A percentile compares a stretch with the other conserved stretches of the same genome.
Conservation (phyloP, 331 rosid species). For the Cucumis variabilis region DNA sequence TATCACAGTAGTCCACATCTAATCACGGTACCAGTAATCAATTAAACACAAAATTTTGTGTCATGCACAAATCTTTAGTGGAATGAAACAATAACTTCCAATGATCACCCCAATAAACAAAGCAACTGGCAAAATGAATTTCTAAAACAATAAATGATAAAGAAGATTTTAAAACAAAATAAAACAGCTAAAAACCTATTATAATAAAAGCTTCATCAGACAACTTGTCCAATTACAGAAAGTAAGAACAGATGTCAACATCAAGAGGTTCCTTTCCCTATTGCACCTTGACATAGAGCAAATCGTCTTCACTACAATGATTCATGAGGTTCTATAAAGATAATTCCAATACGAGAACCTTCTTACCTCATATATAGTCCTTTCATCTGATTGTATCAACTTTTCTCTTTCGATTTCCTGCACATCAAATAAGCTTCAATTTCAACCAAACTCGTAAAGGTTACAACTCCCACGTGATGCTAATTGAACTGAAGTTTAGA, state of each 20-base stretch:
- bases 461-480: not conserved
- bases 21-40: not conserved
- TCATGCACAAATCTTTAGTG: not conserved
- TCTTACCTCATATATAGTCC: constrained; percentile 96
- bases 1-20: too few species aligned
- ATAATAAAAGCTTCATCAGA: not conserved
- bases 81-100: not conserved
- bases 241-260: constrained; percentile 66
- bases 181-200: not conserved
- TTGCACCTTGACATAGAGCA: constrained; percentile 85
- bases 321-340: constrained; percentile 35
- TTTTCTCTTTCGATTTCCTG: constrained; percentile 76
- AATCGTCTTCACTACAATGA: constrained; percentile 53
- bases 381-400: constrained; percentile 81
- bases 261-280: constrained; percentile 92
- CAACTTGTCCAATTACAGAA: not conserved
- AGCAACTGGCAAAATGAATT: not conserved
- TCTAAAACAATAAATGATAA: not conserved
- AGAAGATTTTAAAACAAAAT: not conserved
- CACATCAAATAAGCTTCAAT: constrained; percentile 34
- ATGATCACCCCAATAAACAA: not conserved
- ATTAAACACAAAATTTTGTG: not conserved
- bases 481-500: too few species aligned
- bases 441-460: not conserved
- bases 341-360: constrained; percentile 38